Percentiles rank a stretch among this genome's conserved stretches.
These are phyloP conservation scores for Hygrophoropsis aurantiaca DNA, from an alignment of 768 basidiomycete genomes.

Conservation along the genomic window DNA sequence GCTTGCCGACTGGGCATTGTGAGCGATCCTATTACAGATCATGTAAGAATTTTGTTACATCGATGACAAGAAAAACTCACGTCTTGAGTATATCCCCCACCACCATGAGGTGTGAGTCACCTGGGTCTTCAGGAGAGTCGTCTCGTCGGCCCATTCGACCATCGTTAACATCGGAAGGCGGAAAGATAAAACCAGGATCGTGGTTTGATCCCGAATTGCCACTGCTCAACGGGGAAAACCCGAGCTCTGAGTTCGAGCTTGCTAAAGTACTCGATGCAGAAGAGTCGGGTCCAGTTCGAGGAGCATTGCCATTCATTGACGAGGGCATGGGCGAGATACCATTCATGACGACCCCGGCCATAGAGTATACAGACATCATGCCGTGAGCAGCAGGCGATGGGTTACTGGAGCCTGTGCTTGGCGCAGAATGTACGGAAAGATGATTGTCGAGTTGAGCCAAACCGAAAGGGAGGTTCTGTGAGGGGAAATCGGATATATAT, in stretches of 20 bases:
- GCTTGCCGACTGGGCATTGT: constrained; percentile 58
- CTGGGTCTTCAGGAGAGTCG: constrained; percentile 29
- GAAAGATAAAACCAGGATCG: constrained; percentile 23
- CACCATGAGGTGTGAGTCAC: constrained; percentile 49
- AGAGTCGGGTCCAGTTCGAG: constrained; percentile 17
- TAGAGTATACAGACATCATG: constrained; percentile 31
- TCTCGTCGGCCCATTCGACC: constrained; percentile 11
- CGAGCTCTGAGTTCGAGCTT: constrained; percentile 21
- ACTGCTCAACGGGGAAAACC: constrained; percentile 20
- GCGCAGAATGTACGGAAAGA: constrained; percentile 20
- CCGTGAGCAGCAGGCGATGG: constrained; percentile 39
- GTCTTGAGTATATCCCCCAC: constrained; percentile 52
- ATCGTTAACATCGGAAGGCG: constrained; percentile 23
- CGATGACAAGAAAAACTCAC: constrained; percentile 37
- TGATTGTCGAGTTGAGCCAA: constrained; percentile 38
- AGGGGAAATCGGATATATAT: constrained; percentile 44
- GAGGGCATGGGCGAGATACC: constrained; percentile 1
- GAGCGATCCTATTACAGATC: constrained; percentile 49
- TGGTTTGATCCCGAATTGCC: constrained; percentile 8
- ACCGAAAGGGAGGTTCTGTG: constrained; percentile 33
- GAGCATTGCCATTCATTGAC: constrained; percentile 8
- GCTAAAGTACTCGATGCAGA: constrained; percentile 18
- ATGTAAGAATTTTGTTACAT: constrained; percentile 17
- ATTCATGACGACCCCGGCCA: constrained; percentile 7
- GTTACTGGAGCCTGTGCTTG: constrained; percentile 25